Evolutionary conservation across 2,329 filamentous ascomycete genomes (phyloP).

Genomic region (Exophiala bonariae): DNA sequence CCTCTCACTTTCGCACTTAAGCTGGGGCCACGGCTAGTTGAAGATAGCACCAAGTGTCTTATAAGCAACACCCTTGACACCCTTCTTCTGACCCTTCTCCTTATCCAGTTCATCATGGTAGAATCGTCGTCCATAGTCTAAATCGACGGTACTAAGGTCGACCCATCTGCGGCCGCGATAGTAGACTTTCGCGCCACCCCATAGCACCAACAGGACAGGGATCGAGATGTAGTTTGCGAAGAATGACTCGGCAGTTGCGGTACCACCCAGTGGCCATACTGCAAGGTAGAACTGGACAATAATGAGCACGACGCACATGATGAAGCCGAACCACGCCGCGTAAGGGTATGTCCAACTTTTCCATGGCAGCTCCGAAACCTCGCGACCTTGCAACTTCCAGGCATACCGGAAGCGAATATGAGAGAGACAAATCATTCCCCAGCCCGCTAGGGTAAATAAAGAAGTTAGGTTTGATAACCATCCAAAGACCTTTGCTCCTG

Average conservation of each 20-base stretch:
- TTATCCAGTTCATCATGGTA: conserved; percentile 6
- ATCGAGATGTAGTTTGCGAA: conserved; percentile 51
- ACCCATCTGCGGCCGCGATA: conserved; percentile 33
- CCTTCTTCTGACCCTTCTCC: conserved; percentile 4
- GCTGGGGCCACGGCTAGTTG: conserved; percentile 1
- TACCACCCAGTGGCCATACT: conserved; percentile 43
- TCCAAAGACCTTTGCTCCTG: conserved; percentile 44
- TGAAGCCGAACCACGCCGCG: conserved; percentile 45
- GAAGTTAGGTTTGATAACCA: conserved; percentile 52
- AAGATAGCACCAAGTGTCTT: conserved; percentile 2
- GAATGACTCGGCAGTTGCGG: conserved; percentile 41
- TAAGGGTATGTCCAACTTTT: conserved; percentile 47
- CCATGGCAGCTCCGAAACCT: conserved; percentile 41
- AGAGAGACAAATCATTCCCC: conserved; percentile 46
- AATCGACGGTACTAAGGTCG: conserved; percentile 8
- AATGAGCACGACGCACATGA: conserved; percentile 46
- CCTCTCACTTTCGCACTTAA: background rate
- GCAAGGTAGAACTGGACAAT: conserved; percentile 50
- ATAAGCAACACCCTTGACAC: conserved; percentile 1
- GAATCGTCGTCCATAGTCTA: conserved; percentile 11
- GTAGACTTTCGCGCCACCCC: conserved; percentile 41
- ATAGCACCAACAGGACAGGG: conserved; percentile 44
- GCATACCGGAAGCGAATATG: conserved; percentile 46
- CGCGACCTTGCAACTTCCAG: conserved; percentile 42
- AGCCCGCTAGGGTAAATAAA: conserved; percentile 46